phyloP scores from a whole-genome alignment of 1,284 basidiomycete species.

The Omphalotus olearius region DNA sequence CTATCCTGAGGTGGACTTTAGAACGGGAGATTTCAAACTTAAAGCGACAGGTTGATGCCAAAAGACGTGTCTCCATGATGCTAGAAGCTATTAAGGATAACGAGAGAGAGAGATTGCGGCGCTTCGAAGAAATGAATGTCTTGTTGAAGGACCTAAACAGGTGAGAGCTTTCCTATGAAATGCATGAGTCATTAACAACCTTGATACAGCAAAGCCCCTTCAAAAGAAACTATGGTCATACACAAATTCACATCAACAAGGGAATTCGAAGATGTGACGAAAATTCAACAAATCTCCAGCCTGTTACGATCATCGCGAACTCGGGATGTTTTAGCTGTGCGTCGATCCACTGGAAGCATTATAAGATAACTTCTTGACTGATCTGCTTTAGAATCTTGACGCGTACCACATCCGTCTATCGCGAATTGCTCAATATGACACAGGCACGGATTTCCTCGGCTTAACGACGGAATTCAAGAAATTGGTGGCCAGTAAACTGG shows the following conservation, averaged over 20 bases:
- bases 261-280: not conserved
- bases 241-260: constrained; percentile 2
- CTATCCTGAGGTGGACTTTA: not conserved
- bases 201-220: not conserved
- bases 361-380: not conserved
- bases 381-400: constrained; percentile 21
- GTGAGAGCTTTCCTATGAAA: not conserved
- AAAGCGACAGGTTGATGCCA: constrained; percentile 15
- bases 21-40: constrained; percentile 9
- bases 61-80: constrained; percentile 20
- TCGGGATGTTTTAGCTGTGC: constrained; percentile 22
- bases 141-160: constrained; percentile 18
- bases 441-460: not conserved
- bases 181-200: not conserved
- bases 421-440: constrained; percentile 9
- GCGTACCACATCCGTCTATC: constrained; percentile 22
- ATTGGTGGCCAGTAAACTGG: constrained; percentile 3
- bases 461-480: not conserved
- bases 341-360: constrained; percentile 5
- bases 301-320: constrained; percentile 13
- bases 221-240: not conserved
- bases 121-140: constrained; percentile 21
- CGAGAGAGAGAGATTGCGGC: constrained; percentile 21
- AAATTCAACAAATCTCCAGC: constrained; percentile 3
- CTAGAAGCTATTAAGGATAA: constrained; percentile 23